Conservation (phyloP, 805 yeast species). For the Ogataea pilisensis region DNA sequence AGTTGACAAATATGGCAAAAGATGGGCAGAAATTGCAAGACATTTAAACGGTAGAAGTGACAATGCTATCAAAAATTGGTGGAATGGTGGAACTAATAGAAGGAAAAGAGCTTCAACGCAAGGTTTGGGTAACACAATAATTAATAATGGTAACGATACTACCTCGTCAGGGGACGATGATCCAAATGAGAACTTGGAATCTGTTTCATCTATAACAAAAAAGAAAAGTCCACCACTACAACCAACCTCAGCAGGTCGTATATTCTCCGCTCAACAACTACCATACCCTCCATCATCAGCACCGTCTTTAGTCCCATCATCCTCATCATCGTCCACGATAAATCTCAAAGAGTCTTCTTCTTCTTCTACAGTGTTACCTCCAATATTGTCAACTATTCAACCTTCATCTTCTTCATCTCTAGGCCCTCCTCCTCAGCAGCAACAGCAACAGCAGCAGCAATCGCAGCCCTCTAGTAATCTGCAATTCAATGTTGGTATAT, state of each 20-base stretch:
- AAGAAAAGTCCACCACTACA: not conserved
- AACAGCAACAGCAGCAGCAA: conserved; percentile 2
- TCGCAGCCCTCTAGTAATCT: conserved; percentile 11
- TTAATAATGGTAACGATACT: not conserved
- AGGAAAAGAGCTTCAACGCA: conserved; percentile 52
- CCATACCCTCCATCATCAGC: not conserved
- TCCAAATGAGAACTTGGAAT: not conserved
- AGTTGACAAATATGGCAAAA: conserved; percentile 75
- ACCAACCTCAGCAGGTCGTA: not conserved
- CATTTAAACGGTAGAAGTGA: conserved; percentile 86
- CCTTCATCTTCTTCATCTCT: no score
- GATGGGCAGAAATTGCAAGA: conserved; percentile 92
- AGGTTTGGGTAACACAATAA: conserved; percentile 12
- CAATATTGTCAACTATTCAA: conserved; percentile 17
- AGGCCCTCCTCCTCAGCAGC: no score
- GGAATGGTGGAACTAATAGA: conserved; percentile 92
- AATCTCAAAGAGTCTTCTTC: no score
- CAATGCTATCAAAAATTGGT: conserved; percentile 91
- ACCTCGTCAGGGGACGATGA: no score
- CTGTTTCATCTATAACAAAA: no score
- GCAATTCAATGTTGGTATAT: conserved; percentile 19
- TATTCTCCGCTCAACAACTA: no score
- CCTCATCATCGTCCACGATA: no score
- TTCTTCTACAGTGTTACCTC: conserved; percentile 8
- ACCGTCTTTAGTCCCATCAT: no score